A percentile compares a stretch with the other conserved stretches of the same genome.
Evolutionary conservation across 495 filamentous ascomycete species (phyloP).

Genomic region (Tuber aestivum): DNA sequence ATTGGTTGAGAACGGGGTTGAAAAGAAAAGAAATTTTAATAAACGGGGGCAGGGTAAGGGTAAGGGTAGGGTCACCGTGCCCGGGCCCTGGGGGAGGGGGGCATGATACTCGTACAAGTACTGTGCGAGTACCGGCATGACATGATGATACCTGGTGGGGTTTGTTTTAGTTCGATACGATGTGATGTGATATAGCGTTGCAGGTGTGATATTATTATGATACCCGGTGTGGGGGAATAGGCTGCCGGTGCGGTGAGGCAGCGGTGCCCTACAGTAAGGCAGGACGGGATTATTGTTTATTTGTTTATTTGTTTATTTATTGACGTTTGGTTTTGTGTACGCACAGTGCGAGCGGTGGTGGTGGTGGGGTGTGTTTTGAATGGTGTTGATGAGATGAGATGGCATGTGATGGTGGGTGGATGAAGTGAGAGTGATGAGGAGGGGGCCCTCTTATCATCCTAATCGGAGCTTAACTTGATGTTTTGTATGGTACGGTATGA

Average conservation of each 20-base stretch:
- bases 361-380: background rate
- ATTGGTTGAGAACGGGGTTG: background rate
- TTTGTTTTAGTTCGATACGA: background rate
- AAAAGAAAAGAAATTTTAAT: background rate
- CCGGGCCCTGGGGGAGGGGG: too few relatives aligned
- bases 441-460: background rate
- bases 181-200: background rate
- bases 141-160: background rate
- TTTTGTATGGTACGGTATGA: too few relatives aligned
- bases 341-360: too few relatives aligned
- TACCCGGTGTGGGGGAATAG: background rate
- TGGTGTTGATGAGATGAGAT: background rate
- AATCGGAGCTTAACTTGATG: background rate
- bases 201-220: background rate
- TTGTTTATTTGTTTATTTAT: constrained; percentile 4
- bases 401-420: background rate
- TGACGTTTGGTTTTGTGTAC: background rate
- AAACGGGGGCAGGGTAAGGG: too few relatives aligned
- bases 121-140: too few relatives aligned
- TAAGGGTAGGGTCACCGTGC: background rate
- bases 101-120: too few relatives aligned
- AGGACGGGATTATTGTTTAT: background rate
- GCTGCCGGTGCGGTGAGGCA: too few relatives aligned
- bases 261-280: too few relatives aligned
- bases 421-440: background rate